A percentile compares a stretch with the other conserved stretches of the same genome.
These are phyloP conservation scores for Linanthus parryae DNA, from an alignment of 148 eudicot species.

Conservation along the genomic window DNA sequence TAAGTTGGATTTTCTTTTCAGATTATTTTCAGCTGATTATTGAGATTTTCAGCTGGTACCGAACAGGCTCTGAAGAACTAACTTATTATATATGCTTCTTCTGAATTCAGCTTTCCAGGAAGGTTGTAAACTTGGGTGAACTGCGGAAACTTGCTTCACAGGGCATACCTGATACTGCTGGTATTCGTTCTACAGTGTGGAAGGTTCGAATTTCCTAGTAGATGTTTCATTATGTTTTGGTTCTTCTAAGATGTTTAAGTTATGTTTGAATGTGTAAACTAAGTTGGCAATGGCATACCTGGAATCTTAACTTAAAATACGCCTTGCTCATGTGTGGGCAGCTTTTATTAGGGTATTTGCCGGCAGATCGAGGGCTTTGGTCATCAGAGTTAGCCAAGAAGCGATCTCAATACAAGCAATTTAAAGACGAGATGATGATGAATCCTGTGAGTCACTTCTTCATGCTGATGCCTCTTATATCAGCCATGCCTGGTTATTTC, in stretches of 20 bases:
- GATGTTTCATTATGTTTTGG: no score
- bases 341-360: conserved; percentile 83
- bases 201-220: no score
- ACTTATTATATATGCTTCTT: conserved; percentile 1
- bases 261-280: neutral
- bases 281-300: no score
- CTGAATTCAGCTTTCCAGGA: conserved; percentile 66
- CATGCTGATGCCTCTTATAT: neutral
- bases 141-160: conserved; percentile 74
- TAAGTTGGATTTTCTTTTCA: no score
- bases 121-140: conserved; percentile 77
- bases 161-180: conserved; percentile 87
- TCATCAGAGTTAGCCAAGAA: conserved; percentile 81
- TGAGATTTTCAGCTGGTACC: no score
- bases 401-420: conserved; percentile 77
- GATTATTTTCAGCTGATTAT: no score
- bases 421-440: conserved; percentile 91
- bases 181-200: conserved; percentile 80
- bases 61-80: no score
- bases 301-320: no score
- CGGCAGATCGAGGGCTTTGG: conserved; percentile 74
- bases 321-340: no score
- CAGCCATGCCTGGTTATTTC: neutral
- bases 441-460: conserved; percentile 64
- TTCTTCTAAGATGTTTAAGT: no score